Conservation (phyloP, 306 rosid species). For the Cucurbita moschata region DNA sequence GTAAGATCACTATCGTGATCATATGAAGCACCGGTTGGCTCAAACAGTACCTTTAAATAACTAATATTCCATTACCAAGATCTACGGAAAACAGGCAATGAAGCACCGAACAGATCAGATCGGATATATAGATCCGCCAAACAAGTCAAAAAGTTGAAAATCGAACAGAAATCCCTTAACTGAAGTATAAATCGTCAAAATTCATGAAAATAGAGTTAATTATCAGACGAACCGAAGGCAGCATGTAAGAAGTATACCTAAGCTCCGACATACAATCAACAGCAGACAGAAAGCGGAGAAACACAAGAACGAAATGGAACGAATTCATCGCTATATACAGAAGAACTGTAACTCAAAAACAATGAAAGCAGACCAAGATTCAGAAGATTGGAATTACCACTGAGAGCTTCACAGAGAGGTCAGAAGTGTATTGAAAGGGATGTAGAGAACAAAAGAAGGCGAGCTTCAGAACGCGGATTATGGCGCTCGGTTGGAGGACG, state of each 20-base stretch:
- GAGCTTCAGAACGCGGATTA: neutral
- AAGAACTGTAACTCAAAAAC: neutral
- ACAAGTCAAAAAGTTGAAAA: neutral
- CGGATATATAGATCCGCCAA: neutral
- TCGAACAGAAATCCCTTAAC: neutral
- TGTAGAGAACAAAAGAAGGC: neutral
- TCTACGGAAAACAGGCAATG: neutral
- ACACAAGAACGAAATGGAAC: neutral
- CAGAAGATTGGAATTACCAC: neutral
- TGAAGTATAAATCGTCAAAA: neutral
- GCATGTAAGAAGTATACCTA: neutral
- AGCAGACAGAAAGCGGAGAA: neutral
- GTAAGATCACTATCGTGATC: neutral
- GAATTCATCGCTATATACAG: neutral
- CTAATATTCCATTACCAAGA: neutral
- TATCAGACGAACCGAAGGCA: neutral
- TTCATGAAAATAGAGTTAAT: neutral
- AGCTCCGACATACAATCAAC: neutral
- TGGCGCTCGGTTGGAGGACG: neutral
- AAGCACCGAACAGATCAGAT: constrained; percentile 2
- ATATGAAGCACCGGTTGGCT: neutral
- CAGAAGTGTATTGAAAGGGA: neutral
- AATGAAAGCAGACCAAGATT: constrained; percentile 5
- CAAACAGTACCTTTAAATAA: neutral
- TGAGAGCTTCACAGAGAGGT: neutral